Conservation (phyloP, 331 rosid genomes). For the Acacia pycnantha region DNA sequence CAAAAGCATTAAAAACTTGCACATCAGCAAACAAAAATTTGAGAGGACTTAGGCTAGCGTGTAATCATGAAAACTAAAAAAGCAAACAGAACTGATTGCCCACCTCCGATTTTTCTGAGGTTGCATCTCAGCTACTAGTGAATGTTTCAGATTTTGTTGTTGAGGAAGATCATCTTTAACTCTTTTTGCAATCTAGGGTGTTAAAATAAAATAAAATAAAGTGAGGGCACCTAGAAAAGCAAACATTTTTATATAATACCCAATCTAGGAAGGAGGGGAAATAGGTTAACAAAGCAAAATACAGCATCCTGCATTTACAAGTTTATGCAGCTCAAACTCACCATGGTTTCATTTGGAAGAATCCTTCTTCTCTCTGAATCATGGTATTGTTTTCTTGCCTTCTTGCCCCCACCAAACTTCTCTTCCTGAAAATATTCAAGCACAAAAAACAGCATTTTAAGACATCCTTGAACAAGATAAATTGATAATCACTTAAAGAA, state of each 20-base stretch:
- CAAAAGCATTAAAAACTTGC: not conserved
- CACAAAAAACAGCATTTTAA: conserved; percentile 16
- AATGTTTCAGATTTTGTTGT: conserved; percentile 40
- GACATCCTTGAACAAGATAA: conserved; percentile 22
- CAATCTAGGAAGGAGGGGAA: conserved; percentile 15
- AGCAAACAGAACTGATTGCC: conserved; percentile 27
- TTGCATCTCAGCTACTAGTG: conserved; percentile 46
- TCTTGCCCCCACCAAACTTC: conserved; percentile 49
- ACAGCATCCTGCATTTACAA: conserved; percentile 9
- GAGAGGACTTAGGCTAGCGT: conserved; percentile 14
- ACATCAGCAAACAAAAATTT: not conserved
- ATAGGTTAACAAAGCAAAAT: conserved; percentile 19
- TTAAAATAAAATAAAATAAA: conserved; percentile 12
- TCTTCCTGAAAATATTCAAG: conserved; percentile 48
- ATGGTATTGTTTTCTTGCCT: conserved; percentile 41
- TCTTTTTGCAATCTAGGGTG: conserved; percentile 55
- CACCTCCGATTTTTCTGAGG: conserved; percentile 62
- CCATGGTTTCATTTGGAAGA: conserved; percentile 61
- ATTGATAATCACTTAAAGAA: not conserved
- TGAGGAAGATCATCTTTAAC: conserved; percentile 49
- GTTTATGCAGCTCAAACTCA: conserved; percentile 45
- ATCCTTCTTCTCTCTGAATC: conserved; percentile 50
- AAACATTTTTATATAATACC: not conserved
- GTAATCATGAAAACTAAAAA: not conserved
- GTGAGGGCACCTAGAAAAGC: conserved; percentile 25